phyloP scores from a whole-genome alignment of 2,329 filamentous ascomycete species.

The Fusarium avenaceum region DNA sequence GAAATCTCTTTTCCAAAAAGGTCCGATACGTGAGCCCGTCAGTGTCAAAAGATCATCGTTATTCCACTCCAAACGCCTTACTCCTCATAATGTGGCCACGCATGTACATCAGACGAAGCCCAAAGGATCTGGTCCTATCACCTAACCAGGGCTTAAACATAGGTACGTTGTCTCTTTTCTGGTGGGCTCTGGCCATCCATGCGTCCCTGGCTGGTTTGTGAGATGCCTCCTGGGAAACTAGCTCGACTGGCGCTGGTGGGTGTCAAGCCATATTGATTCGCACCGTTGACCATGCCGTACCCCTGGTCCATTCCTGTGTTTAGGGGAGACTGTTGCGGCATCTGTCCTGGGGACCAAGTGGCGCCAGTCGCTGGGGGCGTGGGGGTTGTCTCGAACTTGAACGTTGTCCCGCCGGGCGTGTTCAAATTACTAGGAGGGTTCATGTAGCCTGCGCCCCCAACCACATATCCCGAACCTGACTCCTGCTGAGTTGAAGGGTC shows the following conservation, averaged over 20 bases:
- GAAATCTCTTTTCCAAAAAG: constrained; percentile 20
- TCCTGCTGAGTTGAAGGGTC: constrained; percentile 63
- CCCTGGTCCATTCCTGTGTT: constrained; percentile 58
- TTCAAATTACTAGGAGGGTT: constrained; percentile 51
- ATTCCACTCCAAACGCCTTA: constrained; percentile 45
- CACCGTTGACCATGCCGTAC: constrained; percentile 62
- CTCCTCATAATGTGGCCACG: constrained; percentile 41
- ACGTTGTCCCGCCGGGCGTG: constrained; percentile 43
- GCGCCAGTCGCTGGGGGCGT: constrained; percentile 64
- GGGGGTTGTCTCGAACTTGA: constrained; percentile 70
- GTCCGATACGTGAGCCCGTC: constrained; percentile 20
- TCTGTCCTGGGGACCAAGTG: constrained; percentile 66
- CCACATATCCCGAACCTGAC: constrained; percentile 53
- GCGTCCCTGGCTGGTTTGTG: constrained; percentile 46
- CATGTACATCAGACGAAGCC: constrained; percentile 34
- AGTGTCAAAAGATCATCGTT: constrained; percentile 21
- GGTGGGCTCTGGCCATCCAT: constrained; percentile 60
- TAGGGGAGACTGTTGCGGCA: constrained; percentile 64
- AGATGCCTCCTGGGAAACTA: constrained; percentile 46
- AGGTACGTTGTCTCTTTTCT: constrained; percentile 66
- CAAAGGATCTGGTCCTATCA: constrained; percentile 9
- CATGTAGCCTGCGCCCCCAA: constrained; percentile 54
- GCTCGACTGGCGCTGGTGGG: constrained; percentile 50
- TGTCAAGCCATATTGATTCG: constrained; percentile 56
- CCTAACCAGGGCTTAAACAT: constrained; percentile 33